These are phyloP conservation scores for Baudoinia panamericana DNA, from an alignment of 495 filamentous ascomycete species.

Conservation along the genomic window DNA sequence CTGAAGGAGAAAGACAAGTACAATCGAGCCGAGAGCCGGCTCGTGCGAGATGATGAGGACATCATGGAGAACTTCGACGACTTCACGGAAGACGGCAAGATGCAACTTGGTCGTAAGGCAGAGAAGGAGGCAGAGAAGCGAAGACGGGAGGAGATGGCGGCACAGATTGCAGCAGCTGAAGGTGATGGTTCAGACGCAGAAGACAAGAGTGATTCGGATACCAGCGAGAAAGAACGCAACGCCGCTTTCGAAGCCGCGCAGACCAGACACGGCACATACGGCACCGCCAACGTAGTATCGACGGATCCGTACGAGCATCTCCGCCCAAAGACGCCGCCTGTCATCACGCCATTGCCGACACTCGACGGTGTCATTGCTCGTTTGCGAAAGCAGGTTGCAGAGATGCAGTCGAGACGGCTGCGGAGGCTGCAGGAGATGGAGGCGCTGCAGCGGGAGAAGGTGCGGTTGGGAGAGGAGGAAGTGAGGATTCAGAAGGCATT, in stretches of 20 bases:
- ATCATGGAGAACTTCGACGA: constrained; percentile 92
- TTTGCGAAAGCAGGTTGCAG: constrained; percentile 39
- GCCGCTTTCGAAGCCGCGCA: constrained; percentile 85
- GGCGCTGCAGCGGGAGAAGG: constrained; percentile 50
- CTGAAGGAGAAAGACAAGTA: constrained; percentile 32
- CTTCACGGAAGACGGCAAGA: constrained; percentile 70
- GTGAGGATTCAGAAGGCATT: constrained; percentile 69
- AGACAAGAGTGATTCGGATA: constrained; percentile 37
- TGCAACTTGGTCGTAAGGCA: constrained; percentile 66
- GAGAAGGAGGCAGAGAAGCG: constrained; percentile 58
- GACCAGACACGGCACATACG: constrained; percentile 56
- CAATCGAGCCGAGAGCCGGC: constrained; percentile 52
- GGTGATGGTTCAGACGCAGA: constrained; percentile 37
- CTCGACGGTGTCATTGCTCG: constrained; percentile 37
- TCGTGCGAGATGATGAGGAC: constrained; percentile 79
- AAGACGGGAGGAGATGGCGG: constrained; percentile 64
- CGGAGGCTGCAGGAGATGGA: constrained; percentile 45
- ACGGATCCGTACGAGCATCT: constrained; percentile 23
- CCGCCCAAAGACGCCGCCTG: constrained; percentile 40
- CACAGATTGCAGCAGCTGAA: constrained; percentile 74
- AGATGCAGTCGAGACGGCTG: constrained; percentile 42
- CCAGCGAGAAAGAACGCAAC: constrained; percentile 64
- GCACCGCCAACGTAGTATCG: constrained; percentile 22
- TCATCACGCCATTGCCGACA: constrained; percentile 44
- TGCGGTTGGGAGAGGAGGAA: constrained; percentile 58